Percentiles rank a stretch among this genome's conserved stretches.
phyloP scores from a whole-genome alignment of 2,329 filamentous ascomycete species.

The Thermomyces lanuginosus region DNA sequence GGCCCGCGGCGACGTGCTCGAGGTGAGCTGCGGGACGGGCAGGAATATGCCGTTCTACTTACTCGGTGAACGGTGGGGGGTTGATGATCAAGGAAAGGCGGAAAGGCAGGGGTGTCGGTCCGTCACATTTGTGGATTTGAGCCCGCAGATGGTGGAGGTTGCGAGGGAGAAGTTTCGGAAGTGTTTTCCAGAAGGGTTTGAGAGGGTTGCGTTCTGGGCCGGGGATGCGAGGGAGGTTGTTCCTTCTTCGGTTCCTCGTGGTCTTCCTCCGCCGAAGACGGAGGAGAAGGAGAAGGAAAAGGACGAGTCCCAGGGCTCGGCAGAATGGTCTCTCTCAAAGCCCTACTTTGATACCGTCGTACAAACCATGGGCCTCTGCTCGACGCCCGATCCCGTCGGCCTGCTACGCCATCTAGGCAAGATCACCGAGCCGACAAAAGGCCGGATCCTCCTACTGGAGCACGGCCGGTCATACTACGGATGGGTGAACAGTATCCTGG shows the following conservation, averaged over 20 bases:
- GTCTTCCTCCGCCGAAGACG: constrained; percentile 1
- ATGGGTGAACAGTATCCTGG: constrained; percentile 32
- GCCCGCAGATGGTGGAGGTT: constrained; percentile 32
- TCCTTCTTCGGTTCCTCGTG: constrained; percentile 4
- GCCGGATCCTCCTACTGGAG: constrained; percentile 32
- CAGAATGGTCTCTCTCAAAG: constrained; percentile 1
- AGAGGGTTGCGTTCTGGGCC: constrained; percentile 17
- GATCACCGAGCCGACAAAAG: constrained; percentile 23
- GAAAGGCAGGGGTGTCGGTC: constrained; percentile 22
- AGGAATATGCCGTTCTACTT: constrained; percentile 32
- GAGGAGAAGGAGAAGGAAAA: too few relatives aligned
- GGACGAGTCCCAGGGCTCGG: too few relatives aligned
- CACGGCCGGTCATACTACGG: constrained; percentile 32
- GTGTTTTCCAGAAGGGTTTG: constrained; percentile 18
- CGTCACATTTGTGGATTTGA: constrained; percentile 33
- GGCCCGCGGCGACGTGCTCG: constrained; percentile 32
- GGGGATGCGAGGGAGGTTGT: constrained; percentile 21
- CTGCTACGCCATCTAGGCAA: constrained; percentile 26
- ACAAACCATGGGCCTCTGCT: constrained; percentile 36
- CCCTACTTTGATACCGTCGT: constrained; percentile 31
- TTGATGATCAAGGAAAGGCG: constrained; percentile 16
- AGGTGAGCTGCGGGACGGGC: constrained; percentile 36
- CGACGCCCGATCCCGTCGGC: constrained; percentile 27
- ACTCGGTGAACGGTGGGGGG: constrained; percentile 19
- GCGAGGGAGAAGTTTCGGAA: constrained; percentile 28